A percentile compares a stretch with the other conserved stretches of the same genome.
Conservation (phyloP, 176 grass and related monocot genomes). For the Eragrostis curvula region DNA sequence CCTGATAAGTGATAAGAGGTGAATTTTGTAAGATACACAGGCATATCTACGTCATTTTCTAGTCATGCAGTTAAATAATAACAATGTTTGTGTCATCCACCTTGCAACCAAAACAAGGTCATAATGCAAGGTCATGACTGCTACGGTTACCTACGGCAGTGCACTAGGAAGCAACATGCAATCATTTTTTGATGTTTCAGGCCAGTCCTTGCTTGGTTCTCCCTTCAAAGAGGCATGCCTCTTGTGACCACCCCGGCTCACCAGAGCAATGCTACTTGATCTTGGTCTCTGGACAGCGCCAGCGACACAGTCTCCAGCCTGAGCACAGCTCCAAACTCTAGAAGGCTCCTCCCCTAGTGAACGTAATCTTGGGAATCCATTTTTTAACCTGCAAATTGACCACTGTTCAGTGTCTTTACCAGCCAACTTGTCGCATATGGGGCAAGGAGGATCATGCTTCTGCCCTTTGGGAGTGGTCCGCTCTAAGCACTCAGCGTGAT, state of each 20-base stretch:
- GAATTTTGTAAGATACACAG: constrained; percentile 31
- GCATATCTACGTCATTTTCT: constrained; percentile 44
- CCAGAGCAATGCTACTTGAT: constrained; percentile 29
- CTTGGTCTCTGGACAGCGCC: constrained; percentile 51
- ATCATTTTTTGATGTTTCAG: constrained; percentile 38
- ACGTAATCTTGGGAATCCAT: constrained; percentile 67
- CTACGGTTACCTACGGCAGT: not conserved
- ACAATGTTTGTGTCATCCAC: not conserved
- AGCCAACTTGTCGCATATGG: constrained; percentile 62
- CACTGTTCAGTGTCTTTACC: constrained; percentile 63
- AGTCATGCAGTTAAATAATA: not conserved
- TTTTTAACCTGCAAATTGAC: constrained; percentile 72
- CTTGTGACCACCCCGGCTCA: constrained; percentile 49
- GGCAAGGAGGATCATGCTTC: constrained; percentile 75
- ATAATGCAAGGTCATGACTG: not conserved
- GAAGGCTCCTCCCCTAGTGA: constrained; percentile 70
- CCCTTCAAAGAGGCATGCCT: constrained; percentile 52
- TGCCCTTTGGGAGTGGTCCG: constrained; percentile 61
- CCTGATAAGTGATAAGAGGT: constrained; percentile 1
- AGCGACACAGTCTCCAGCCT: constrained; percentile 54
- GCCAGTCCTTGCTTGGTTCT: constrained; percentile 32
- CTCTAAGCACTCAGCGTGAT: constrained; percentile 86
- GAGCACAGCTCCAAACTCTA: constrained; percentile 73
- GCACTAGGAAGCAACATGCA: constrained; percentile 24
- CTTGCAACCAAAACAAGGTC: constrained; percentile 20